Evolutionary conservation across 768 basidiomycete species (phyloP), one percentile per base, ranked within the genome.

Genomic region (Lactarius sp.): DNA sequence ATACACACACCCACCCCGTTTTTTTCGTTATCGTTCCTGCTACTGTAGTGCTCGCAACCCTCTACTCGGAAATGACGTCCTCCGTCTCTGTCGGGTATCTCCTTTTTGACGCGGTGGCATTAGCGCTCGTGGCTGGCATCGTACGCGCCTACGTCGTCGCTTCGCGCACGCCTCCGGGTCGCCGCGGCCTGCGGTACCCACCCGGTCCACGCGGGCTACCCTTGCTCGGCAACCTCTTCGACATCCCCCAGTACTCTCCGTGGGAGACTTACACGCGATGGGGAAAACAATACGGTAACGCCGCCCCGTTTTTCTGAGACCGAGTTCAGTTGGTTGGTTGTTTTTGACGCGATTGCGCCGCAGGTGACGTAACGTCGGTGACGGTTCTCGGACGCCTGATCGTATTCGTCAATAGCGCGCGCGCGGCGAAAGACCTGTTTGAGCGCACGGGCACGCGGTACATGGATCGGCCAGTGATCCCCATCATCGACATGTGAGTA

Each of bases 311-410:
- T 27, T 27, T 27, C 27, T 27, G 27, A 27, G 22, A 27, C 1
- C 22, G 22, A 27, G 22, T 27, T 27, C 22, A 27, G 22, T 27
- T 27, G 22, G 22, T n/a, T n/a, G n/a, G n/a, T n/a, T n/a, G n/a
- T 27, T 27, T 27, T 27, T 27, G 22, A 27, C 22, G 22, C 22
- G 22, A 27, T 1, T 27, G 22, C 22, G 22, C 22, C 22, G 13
- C 46, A 64, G 62, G 62, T 8, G 62, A 64, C 13, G 58, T 64
- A 14, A 64, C 58, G 5, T 64, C 58, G 16, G 37, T 64, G n/a
- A 37, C 58, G 4, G 63, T 64, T n/a, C 47, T 54, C 52, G 58
- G 63, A 12, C 50, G 47, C 34, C 4, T 60, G 20, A 41, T 64
- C 46, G 63, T 64, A 18, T 53, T 64, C 58, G 52, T 60, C 55